Base-by-base conservation (phyloP, 148 eudicot species). In the Heliamphora exappendiculata region DNA sequence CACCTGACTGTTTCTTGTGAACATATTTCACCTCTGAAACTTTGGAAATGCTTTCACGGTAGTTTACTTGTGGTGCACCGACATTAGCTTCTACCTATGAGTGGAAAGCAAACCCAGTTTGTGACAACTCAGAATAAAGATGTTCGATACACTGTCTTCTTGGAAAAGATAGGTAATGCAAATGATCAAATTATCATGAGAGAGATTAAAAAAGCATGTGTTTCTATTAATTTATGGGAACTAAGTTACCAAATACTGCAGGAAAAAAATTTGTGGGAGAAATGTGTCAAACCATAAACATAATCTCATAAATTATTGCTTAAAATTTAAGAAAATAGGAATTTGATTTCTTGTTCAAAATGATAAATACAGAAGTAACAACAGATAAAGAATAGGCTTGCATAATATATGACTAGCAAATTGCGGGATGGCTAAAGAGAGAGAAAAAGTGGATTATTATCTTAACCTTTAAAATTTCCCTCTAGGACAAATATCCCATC, bases 51-150 rank as follows among this genome's bases (percentile, higher is more conserved):
- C 98, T 96, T 71, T 96, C 99, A 14, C 99, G 90, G 78, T 96
- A 96, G 85, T 93, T 93, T 22, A 96, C 99, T 87, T 96, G 99
- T 44, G 99, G 99, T 45, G 98, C 98, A 76, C 99, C 97, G 20
- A 96, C 95, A 78, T 91, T 96, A 39, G 99, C 99, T 74, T 96
- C 98, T 42, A 96, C 99, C 99, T 95, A 74, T 37, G 72, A 22
- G 72, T 50, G 57, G 45, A 63, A 80, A 19, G 65, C 47, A 66
- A 64, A 68, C 59, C 72, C 31, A 75, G 19, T 28, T 60, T n/a
- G 26, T 45, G 10, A 57, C 41, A 74, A 58, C 26, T 28, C 76
- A 74, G 37, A n/a, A 60, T 45, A 31, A 62, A 33, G 24, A 62
- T 57, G 19, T 31, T 69, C 31, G 59, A 47, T 28, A 10, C 57